phyloP scores from a whole-genome alignment of 306 rosid species.

The Lathyrus tuberosus region DNA sequence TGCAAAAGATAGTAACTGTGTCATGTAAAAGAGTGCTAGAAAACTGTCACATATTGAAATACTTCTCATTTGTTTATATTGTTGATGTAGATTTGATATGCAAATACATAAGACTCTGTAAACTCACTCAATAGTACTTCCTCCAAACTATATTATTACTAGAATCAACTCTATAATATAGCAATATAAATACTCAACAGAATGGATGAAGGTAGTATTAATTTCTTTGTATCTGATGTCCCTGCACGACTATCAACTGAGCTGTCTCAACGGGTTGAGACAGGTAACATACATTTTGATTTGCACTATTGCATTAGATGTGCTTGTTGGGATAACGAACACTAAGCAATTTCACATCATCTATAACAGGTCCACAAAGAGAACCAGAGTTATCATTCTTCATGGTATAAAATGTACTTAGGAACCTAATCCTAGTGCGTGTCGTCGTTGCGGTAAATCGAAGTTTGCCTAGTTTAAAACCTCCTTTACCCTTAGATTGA shows the following conservation, averaged over 20 bases:
- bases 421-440: slow-evolving; percentile 64
- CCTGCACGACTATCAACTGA: too few species aligned
- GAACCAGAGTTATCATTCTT: slow-evolving; percentile 66
- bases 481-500: slow-evolving; percentile 70
- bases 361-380: slow-evolving; percentile 79
- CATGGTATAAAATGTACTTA: slow-evolving; percentile 68
- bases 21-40: background rate
- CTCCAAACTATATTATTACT: slow-evolving; percentile 31
- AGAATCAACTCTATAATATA: slow-evolving; percentile 31
- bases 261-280: too few species aligned
- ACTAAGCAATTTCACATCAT: slow-evolving; percentile 69
- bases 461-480: slow-evolving; percentile 51
- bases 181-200: background rate
- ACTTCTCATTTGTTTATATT: background rate
- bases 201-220: background rate
- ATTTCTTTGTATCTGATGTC: too few species aligned
- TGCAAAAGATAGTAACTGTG: too few species aligned
- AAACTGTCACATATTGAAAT: background rate
- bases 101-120: slow-evolving; percentile 2
- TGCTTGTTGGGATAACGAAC: slow-evolving; percentile 47
- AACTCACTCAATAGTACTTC: slow-evolving; percentile 20
- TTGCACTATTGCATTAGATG: background rate
- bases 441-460: slow-evolving; percentile 53
- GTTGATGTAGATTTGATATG: slow-evolving; percentile 15
- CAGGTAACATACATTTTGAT: background rate